A percentile compares a stretch with the other conserved stretches of the same genome.
phyloP scores from a whole-genome alignment of 2,329 filamentous ascomycete species.

The Aspergillus nomiae region DNA sequence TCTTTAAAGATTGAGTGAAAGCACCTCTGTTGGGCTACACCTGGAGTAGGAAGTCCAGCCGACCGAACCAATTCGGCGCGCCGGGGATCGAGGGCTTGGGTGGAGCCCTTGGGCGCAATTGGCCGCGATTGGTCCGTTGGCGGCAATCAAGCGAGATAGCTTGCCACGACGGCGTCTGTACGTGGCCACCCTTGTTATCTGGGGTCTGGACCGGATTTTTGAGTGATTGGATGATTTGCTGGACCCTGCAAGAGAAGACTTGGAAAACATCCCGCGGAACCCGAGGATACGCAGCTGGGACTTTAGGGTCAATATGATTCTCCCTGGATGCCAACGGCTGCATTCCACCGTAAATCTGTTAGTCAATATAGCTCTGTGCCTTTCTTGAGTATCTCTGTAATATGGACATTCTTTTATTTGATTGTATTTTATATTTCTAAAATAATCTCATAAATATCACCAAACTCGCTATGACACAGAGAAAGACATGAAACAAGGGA shows the following conservation, averaged over 20 bases:
- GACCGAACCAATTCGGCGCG: neutral
- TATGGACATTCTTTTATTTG: no score
- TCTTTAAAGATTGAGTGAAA: neutral
- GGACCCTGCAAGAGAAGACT: rapidly evolving
- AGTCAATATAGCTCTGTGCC: no score
- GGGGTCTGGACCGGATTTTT: neutral
- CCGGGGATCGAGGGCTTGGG: neutral
- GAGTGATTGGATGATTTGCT: neutral
- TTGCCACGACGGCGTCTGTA: neutral
- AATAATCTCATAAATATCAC: no score
- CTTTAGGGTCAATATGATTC: no score
- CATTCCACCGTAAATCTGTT: no score
- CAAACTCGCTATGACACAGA: no score
- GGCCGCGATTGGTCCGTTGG: neutral
- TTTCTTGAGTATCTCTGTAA: no score
- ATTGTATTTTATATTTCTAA: no score
- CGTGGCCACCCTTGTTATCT: no score
- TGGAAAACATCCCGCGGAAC: neutral
- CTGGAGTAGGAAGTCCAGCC: neutral
- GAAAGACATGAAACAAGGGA: no score
- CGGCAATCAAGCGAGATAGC: neutral
- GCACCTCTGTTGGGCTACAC: neutral
- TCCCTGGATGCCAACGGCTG: no score
- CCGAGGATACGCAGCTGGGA: no score
- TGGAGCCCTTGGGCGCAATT: neutral